A percentile compares a stretch with the other conserved stretches of the same genome.
Evolutionary conservation across 2,329 filamentous ascomycete species (phyloP).

Genomic region (Penicillium sp.): DNA sequence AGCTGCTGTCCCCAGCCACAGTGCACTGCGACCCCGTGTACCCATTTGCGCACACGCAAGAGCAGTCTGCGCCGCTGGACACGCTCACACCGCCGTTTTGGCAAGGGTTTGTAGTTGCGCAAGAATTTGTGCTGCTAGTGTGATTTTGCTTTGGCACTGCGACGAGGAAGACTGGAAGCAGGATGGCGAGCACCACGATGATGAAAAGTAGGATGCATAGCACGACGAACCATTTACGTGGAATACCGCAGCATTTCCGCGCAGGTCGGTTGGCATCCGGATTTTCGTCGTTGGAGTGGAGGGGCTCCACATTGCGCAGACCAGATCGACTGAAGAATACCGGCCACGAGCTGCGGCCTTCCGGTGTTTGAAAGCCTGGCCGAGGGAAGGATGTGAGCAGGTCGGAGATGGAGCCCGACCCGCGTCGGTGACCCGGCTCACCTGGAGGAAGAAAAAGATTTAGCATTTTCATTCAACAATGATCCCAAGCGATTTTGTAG

Average conservation of each 20-base stretch:
- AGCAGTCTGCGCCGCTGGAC: conserved; percentile 68
- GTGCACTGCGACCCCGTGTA: conserved; percentile 71
- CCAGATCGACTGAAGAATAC: conserved; percentile 42
- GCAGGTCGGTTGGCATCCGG: conserved; percentile 36
- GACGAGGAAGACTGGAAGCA: conserved; percentile 73
- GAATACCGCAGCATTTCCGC: conserved; percentile 80
- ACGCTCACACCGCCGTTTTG: conserved; percentile 80
- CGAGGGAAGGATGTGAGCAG: conserved; percentile 69
- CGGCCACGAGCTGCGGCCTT: conserved; percentile 44
- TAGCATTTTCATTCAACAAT: not conserved
- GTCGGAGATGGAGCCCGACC: conserved; percentile 62
- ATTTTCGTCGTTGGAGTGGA: conserved; percentile 27
- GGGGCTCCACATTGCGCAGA: conserved; percentile 37
- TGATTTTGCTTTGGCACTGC: conserved; percentile 57
- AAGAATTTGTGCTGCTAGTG: conserved; percentile 47
- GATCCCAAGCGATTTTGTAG: no score
- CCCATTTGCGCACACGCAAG: conserved; percentile 86
- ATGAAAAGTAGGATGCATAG: conserved; percentile 67
- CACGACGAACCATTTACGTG: conserved; percentile 75
- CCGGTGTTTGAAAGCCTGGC: conserved; percentile 57
- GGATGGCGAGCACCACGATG: conserved; percentile 76
- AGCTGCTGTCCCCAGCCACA: conserved; percentile 54
- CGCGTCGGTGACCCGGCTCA: conserved; percentile 34
- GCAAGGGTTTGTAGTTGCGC: conserved; percentile 67
- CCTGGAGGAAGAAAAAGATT: conserved; percentile 1